Percentiles rank a stretch among this genome's conserved stretches.
phyloP scores from a whole-genome alignment of 768 basidiomycete species.

The Xerocomellus chrysenteron region DNA sequence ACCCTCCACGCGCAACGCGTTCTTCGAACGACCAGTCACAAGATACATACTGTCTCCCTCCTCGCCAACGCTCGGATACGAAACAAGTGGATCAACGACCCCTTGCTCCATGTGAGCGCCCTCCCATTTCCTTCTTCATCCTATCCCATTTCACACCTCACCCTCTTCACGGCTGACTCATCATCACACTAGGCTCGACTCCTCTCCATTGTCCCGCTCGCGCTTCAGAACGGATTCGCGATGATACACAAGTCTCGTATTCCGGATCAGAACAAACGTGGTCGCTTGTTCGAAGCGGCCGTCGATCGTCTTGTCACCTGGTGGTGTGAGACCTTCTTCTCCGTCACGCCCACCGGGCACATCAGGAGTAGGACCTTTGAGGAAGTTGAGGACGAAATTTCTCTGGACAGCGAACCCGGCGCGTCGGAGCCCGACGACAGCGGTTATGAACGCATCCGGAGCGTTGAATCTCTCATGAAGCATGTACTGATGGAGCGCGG shows the following conservation, averaged over 20 bases:
- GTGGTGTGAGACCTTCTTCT: constrained; percentile 80
- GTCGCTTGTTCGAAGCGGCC: constrained; percentile 84
- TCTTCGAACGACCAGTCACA: constrained; percentile 78
- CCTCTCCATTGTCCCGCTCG: constrained; percentile 79
- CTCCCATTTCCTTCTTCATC: neutral
- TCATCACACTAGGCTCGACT: constrained; percentile 67
- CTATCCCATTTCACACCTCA: neutral
- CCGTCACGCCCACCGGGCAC: constrained; percentile 60
- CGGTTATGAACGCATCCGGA: constrained; percentile 68
- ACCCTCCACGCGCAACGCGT: constrained; percentile 66
- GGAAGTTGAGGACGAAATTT: constrained; percentile 51
- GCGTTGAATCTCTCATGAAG: constrained; percentile 89
- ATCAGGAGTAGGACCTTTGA: constrained; percentile 77
- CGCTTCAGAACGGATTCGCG: constrained; percentile 76
- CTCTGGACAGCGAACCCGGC: constrained; percentile 30
- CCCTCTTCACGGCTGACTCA: constrained; percentile 3
- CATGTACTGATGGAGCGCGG: constrained; percentile 80
- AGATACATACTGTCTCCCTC: constrained; percentile 83
- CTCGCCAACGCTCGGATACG: constrained; percentile 71
- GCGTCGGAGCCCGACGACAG: constrained; percentile 42
- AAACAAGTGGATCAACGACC: constrained; percentile 84
- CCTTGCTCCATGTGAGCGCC: constrained; percentile 70
- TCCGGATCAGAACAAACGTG: constrained; percentile 79
- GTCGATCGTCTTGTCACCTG: constrained; percentile 72
- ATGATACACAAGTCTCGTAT: constrained; percentile 78